Conservation (phyloP, 768 basidiomycete genomes). For the Neoboletus brunneissimus region DNA sequence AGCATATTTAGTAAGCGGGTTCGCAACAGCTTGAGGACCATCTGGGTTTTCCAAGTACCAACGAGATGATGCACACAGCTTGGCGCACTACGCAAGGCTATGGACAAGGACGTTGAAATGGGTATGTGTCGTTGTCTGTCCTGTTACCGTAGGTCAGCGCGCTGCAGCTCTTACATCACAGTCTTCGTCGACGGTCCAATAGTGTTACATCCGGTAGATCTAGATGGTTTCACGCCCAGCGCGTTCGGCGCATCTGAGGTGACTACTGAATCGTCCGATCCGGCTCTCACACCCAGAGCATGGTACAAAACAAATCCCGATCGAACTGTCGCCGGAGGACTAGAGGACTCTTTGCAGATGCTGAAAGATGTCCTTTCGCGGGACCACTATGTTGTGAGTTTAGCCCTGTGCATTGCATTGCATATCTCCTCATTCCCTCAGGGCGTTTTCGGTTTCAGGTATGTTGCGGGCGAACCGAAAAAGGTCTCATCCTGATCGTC, state of each 20-base stretch:
- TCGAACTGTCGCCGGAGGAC: slow-evolving; percentile 49
- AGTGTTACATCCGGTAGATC: slow-evolving; percentile 63
- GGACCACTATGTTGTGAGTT: slow-evolving; percentile 63
- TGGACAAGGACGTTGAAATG: slow-evolving; percentile 61
- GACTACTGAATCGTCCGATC: slow-evolving; percentile 39
- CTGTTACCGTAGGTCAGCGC: background rate
- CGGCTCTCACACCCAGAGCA: slow-evolving; percentile 54
- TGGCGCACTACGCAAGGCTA: slow-evolving; percentile 69
- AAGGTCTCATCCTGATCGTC: slow-evolving; percentile 1
- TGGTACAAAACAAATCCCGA: slow-evolving; percentile 68
- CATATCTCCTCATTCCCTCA: slow-evolving; percentile 24
- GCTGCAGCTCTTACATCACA: slow-evolving; percentile 24
- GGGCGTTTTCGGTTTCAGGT: slow-evolving; percentile 85
- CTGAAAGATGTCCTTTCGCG: slow-evolving; percentile 57
- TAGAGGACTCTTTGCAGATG: slow-evolving; percentile 53
- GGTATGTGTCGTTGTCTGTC: slow-evolving; percentile 37
- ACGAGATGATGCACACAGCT: slow-evolving; percentile 41
- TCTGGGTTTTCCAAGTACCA: background rate
- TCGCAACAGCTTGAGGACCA: slow-evolving; percentile 20
- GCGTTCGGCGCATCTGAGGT: slow-evolving; percentile 41
- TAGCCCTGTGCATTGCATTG: background rate
- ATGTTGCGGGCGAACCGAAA: background rate
- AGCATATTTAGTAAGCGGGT: slow-evolving; percentile 71
- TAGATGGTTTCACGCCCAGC: slow-evolving; percentile 33
- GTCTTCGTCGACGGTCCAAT: slow-evolving; percentile 76